Evolutionary conservation across 225 moss, liverwort and hornwort species (phyloP).

Genomic region (Marchantia paleacea): DNA sequence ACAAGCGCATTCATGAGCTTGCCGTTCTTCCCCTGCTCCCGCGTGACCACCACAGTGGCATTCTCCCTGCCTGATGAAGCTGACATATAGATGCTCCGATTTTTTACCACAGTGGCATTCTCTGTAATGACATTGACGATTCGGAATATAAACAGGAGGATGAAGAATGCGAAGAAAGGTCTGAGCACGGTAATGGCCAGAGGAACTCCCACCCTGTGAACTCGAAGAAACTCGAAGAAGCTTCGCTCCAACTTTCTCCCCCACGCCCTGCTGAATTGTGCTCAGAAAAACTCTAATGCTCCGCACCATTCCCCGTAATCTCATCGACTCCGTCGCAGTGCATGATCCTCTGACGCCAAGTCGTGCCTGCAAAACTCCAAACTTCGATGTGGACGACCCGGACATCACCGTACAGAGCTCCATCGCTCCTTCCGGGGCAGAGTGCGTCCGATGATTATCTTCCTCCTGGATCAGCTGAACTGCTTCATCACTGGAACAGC

Average conservation of each 20-base stretch:
- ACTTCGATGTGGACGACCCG: too few species aligned
- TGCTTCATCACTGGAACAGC: too few species aligned
- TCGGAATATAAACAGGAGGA: constrained; percentile 71
- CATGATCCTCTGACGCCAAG: too few species aligned
- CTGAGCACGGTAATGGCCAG: constrained; percentile 51
- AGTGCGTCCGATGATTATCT: too few species aligned
- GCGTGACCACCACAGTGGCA: constrained; percentile 72
- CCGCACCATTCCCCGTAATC: too few species aligned
- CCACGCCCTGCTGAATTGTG: too few species aligned
- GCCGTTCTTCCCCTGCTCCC: constrained; percentile 88
- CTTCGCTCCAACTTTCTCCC: neutral
- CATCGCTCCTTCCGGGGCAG: too few species aligned
- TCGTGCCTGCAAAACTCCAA: too few species aligned
- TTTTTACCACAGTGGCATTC: neutral
- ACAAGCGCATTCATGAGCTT: constrained; percentile 96
- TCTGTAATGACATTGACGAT: constrained; percentile 41
- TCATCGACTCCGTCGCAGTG: too few species aligned
- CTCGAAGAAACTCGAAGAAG: neutral
- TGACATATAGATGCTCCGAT: neutral
- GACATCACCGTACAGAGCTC: too few species aligned
- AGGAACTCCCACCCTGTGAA: neutral
- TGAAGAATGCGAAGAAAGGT: constrained; percentile 60
- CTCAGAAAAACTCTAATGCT: too few species aligned
- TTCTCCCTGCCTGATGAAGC: neutral
- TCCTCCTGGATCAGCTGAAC: too few species aligned